Base-by-base conservation (phyloP, 2,329 filamentous ascomycete genomes). In the Penicillium sp. region DNA sequence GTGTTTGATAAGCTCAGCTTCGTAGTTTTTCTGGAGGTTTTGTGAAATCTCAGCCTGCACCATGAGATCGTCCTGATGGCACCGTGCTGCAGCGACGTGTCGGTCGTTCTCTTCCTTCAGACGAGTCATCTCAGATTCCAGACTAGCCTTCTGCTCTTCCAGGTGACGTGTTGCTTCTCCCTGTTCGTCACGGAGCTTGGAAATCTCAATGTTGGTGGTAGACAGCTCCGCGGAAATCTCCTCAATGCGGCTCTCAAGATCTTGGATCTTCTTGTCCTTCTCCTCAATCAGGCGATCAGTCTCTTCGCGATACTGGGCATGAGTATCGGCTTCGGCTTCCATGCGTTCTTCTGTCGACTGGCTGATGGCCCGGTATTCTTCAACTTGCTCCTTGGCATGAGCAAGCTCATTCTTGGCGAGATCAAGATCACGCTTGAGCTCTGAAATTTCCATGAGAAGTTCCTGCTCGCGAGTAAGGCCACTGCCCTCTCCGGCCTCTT, bases 11-110 rank as follows among this genome's bases (percentile, higher is more conserved):
- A 99, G 84, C 75, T 99, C 95, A 63, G 88, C 88, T 75, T 99
- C 96, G 72, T 99, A 99, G 67, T 95, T 93, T 72, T 96, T 90
- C 73, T 99, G 95, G 3, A 95, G 92, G 74, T 92, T 90, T 55
- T 92, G 88, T 2, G 95, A 92, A 70, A 99, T 98, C 47, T 96
- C 90, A 31, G 94, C 93, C 75, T 99, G 95, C 0, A 91, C 89
- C 62, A 95, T 93, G 43, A 98, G 86, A 69, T 98, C 93, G 69
- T 96, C 90, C 72, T 96, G 91, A 72, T 96, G 90, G 72, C 90
- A 92, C 65, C 91, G 88, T 35, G 91, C 88, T 52, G 92, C 89
- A 61, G 92, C 90, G 61, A 87, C 83, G 73, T 94, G 89, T 55
- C 90, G 86, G 65, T 92, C 90, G 59, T 90, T 89, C 66, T 96